Evolutionary conservation across 768 basidiomycete genomes (phyloP), one percentile per base, ranked within the genome.

Genomic region (Cystoderma amianthinum): DNA sequence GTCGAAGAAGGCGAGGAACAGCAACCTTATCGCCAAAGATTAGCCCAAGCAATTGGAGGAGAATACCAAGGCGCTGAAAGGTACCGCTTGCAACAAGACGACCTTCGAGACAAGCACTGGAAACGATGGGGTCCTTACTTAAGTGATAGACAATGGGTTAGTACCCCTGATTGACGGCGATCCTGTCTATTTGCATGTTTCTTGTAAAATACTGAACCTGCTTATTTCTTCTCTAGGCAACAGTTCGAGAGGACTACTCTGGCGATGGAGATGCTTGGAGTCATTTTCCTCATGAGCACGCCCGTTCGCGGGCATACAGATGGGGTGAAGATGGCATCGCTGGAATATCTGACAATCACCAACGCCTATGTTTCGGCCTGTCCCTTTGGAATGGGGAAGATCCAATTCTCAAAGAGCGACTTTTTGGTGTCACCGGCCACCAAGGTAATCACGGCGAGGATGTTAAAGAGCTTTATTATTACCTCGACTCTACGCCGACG

Each of bases 361-460:
- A 93, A 51, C 81, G 90, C 25, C 69, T 99, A 12, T 97, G 94
- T 64, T 85, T 98, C 56, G 80, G 77, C 12, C 69, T 99, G 6
- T 88, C 85, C 2, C 69, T 99, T 15, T 99, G 96, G 96, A 99
- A 99, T 58, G 93, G 80, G 36, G 64, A 84, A 54, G 96, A 99
- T 62, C 79, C 81, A 24, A 97, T 98, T 56, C 74, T 99, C 45
- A 99, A 99, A 62, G 96, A 99, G 63, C 81, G 96, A 36, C 68
- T 97, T 41, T 99, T 93, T 55, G 96, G 96, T 46, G 84, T 95
- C 41, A 97, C 95, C 32, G 93, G 93, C 5, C 89, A 93, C 55
- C 85, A 99, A 68, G 95, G 96, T 35, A 99, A 99, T 59, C 96
- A 99, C 60, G 96, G 96, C 48, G 96, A 99, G 63, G 96, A 99